phyloP scores from a whole-genome alignment of 805 yeast genomes.

The Tanozyma kutaoensis region DNA sequence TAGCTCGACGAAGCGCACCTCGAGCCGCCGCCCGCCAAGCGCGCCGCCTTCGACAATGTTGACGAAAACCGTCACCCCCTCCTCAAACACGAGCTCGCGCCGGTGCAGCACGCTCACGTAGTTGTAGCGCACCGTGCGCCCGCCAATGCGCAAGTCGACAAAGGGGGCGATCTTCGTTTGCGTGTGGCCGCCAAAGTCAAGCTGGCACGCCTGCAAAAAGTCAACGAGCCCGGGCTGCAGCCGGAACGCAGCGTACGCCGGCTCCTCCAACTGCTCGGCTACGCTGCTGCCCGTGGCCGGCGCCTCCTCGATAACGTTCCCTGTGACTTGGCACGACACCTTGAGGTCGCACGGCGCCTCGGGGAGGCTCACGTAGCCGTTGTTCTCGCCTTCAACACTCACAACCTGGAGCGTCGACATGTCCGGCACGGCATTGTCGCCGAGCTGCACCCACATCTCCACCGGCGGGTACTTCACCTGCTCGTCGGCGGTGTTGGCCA shows the following conservation, averaged over 20 bases:
- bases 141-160: slow-evolving; percentile 24
- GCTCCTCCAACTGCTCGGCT: slow-evolving; percentile 1
- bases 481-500: slow-evolving; percentile 1
- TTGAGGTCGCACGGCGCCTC: slow-evolving; percentile 27
- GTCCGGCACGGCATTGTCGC: slow-evolving; percentile 20
- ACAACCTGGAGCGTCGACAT: slow-evolving; percentile 26
- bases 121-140: slow-evolving; percentile 25
- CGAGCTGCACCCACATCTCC: slow-evolving; percentile 40
- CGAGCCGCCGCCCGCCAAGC: slow-evolving; percentile 39
- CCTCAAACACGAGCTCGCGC: slow-evolving; percentile 29
- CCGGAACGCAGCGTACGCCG: slow-evolving; percentile 13
- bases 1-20: slow-evolving; percentile 11
- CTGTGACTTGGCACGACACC: slow-evolving; percentile 25
- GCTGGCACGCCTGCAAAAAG: slow-evolving; percentile 22
- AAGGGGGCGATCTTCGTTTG: slow-evolving; percentile 23
- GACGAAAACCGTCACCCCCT: slow-evolving; percentile 26
- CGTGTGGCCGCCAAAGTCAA: slow-evolving; percentile 26
- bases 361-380: slow-evolving; percentile 30
- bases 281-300: not conserved
- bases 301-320: slow-evolving; percentile 10
- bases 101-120: slow-evolving; percentile 31
- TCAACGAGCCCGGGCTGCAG: slow-evolving; percentile 28
- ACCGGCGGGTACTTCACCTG: slow-evolving; percentile 16
- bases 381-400: slow-evolving; percentile 32
- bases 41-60: slow-evolving; percentile 38